These are phyloP conservation scores for Lotus japonicus DNA, from an alignment of 306 rosid species.

Conservation along the genomic window DNA sequence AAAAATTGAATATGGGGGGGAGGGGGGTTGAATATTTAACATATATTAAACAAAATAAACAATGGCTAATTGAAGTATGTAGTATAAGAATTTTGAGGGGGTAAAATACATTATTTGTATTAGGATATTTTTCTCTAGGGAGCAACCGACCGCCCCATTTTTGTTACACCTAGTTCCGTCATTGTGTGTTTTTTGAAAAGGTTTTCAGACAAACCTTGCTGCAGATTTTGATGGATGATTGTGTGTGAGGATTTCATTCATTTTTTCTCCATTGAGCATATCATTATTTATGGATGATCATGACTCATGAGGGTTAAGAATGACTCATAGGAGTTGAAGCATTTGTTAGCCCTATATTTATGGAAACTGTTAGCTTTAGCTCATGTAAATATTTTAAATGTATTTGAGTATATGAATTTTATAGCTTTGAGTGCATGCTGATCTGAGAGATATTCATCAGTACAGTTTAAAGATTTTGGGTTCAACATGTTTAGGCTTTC, in stretches of 20 bases:
- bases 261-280: background rate
- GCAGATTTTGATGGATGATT: conserved; percentile 13
- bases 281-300: background rate
- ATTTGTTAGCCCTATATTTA: background rate
- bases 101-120: too few relatives aligned
- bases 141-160: too few relatives aligned
- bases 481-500: background rate
- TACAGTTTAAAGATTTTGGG: background rate
- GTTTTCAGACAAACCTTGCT: conserved; percentile 1
- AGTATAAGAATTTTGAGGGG: too few relatives aligned
- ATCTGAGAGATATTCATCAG: background rate
- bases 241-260: background rate
- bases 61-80: too few relatives aligned
- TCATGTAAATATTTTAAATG: background rate
- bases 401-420: background rate
- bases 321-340: background rate
- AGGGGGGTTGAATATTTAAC: too few relatives aligned
- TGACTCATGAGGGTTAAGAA: background rate
- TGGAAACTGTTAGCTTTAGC: conserved; percentile 7
- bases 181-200: background rate
- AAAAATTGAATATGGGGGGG: too few relatives aligned
- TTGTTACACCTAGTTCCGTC: too few relatives aligned
- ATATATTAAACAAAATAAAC: too few relatives aligned
- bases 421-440: background rate
- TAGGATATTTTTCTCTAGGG: too few relatives aligned